A percentile compares a stretch with the other conserved stretches of the same genome.
Evolutionary conservation across 2,329 filamentous ascomycete genomes (phyloP).

Genomic region (Geosmithia putterillii): DNA sequence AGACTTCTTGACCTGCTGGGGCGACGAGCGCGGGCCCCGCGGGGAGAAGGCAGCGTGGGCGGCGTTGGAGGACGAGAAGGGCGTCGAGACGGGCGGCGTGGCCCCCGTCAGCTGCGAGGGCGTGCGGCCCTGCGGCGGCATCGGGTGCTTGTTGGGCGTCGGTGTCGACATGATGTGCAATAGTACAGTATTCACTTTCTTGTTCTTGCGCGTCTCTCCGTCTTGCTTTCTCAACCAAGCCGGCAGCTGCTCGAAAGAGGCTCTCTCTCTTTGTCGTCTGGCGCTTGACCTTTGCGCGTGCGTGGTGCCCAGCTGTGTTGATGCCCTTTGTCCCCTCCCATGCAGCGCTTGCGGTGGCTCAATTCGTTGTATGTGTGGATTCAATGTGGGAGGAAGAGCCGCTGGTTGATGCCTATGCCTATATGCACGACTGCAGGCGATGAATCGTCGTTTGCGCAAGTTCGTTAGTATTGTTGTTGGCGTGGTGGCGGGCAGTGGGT

Average conservation of each 20-base stretch:
- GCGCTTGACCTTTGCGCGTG: neutral
- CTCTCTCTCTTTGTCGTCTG: neutral
- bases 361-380: too few relatives aligned
- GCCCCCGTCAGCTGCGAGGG: constrained; percentile 39
- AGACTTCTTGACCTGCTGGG: constrained; percentile 52
- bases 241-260: neutral
- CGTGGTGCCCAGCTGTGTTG: neutral
- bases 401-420: too few relatives aligned
- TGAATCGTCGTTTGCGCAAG: too few relatives aligned
- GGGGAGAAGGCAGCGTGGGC: constrained; percentile 48
- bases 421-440: too few relatives aligned
- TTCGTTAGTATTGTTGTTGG: neutral
- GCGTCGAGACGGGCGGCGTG: constrained; percentile 55
- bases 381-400: too few relatives aligned
- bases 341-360: neutral
- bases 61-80: constrained; percentile 40
- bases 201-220: neutral
- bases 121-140: constrained; percentile 28
- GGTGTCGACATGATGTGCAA: constrained; percentile 33
- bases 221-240: neutral
- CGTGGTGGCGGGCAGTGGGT: neutral
- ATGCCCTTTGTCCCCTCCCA: neutral
- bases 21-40: constrained; percentile 43
- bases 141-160: constrained; percentile 33
- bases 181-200: neutral